Percentiles rank a stretch among this genome's conserved stretches.
phyloP scores from a whole-genome alignment of 179 eudicot genomes.

The Carnegiea gigantea region DNA sequence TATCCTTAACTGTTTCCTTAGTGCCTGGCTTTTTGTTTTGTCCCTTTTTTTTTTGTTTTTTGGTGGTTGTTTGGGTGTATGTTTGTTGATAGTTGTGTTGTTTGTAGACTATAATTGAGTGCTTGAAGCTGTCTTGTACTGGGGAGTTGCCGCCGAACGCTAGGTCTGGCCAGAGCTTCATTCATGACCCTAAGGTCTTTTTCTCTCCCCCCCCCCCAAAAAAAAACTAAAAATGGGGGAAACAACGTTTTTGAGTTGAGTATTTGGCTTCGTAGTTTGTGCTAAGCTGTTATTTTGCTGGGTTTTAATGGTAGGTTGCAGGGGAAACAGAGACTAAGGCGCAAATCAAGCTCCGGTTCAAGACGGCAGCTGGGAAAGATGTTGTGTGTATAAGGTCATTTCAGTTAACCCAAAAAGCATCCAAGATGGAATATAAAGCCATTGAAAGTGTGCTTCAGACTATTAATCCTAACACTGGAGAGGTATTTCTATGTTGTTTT shows the following conservation, averaged over 20 bases:
- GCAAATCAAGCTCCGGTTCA: constrained; percentile 90
- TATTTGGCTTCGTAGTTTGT: background rate
- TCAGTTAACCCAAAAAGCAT: constrained; percentile 89
- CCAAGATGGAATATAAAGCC: constrained; percentile 96
- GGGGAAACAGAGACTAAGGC: constrained; percentile 98
- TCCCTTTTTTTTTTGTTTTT: background rate
- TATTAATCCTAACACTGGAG: constrained; percentile 91
- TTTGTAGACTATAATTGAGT: constrained; percentile 86
- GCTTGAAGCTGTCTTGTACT: constrained; percentile 91
- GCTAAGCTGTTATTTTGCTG: constrained; percentile 2
- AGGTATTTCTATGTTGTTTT: constrained; percentile 43
- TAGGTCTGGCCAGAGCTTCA: constrained; percentile 94
- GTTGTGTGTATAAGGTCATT: constrained; percentile 96
- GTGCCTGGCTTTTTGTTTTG: background rate
- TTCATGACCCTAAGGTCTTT: constrained; percentile 91
- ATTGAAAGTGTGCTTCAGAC: constrained; percentile 98
- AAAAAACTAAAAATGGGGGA: background rate
- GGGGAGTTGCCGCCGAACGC: constrained; percentile 99
- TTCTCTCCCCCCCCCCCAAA: background rate
- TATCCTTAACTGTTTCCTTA: background rate
- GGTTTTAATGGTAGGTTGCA: constrained; percentile 58
- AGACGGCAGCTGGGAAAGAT: constrained; percentile 94
- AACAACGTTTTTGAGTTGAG: background rate
- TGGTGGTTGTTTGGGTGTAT: background rate
- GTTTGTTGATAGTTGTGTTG: background rate